Percentiles rank a stretch among this genome's conserved stretches.
Conservation (phyloP, 192 early-diverging fungal genomes). For the Chytriomyces sp. region DNA sequence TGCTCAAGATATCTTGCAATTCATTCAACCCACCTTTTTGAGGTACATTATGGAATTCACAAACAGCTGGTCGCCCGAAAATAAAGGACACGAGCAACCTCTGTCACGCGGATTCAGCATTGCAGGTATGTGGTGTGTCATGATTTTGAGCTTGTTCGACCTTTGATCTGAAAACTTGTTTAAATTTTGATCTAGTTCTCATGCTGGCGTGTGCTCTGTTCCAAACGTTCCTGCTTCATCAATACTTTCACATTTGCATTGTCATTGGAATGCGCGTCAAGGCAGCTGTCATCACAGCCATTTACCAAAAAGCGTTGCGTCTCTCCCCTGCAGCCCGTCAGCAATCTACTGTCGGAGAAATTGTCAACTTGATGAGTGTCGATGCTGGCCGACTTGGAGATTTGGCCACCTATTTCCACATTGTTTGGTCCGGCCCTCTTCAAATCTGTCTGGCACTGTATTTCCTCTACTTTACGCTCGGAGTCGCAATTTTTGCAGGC, state of each 20-base stretch:
- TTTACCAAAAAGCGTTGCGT: conserved; percentile 83
- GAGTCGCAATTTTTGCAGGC: conserved; percentile 83
- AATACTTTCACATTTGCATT: conserved; percentile 87
- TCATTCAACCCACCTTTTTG: conserved; percentile 82
- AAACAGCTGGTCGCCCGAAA: conserved; percentile 40
- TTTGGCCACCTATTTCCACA: conserved; percentile 73
- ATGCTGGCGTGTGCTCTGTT: conserved; percentile 78
- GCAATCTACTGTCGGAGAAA: conserved; percentile 78
- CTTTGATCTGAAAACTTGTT: neutral
- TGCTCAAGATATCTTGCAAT: conserved; percentile 73
- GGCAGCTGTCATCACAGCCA: conserved; percentile 76
- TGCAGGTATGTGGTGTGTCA: conserved; percentile 52
- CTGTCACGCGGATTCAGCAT: conserved; percentile 80
- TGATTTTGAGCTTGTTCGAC: neutral
- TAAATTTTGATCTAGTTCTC: conserved; percentile 31
- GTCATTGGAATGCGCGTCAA: conserved; percentile 71
- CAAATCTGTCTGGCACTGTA: conserved; percentile 78
- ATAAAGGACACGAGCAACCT: conserved; percentile 47
- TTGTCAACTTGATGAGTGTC: conserved; percentile 64
- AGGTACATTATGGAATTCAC: conserved; percentile 67
- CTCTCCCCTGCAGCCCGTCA: conserved; percentile 83
- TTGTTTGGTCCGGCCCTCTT: conserved; percentile 76
- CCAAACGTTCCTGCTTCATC: conserved; percentile 84
- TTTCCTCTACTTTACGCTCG: conserved; percentile 81
- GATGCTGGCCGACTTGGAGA: conserved; percentile 63